Evolutionary conservation across 2,329 filamentous ascomycete genomes (phyloP).

Genomic region (Phoma sp.): DNA sequence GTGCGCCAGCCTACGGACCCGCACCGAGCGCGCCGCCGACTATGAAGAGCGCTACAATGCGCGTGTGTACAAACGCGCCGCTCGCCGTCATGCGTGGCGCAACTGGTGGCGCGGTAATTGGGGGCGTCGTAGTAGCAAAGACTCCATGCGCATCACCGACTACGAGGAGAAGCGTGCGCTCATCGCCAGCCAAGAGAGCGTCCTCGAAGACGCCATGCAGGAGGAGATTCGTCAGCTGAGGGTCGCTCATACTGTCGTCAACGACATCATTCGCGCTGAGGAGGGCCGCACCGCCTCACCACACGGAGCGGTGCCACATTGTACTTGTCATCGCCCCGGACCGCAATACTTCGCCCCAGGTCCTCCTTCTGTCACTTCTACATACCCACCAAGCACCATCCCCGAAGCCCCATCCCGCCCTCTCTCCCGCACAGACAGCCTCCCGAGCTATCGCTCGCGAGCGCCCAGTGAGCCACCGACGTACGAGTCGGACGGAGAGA

Average conservation of each 20-base stretch:
- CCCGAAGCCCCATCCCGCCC: conserved; percentile 44
- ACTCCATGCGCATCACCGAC: conserved; percentile 44
- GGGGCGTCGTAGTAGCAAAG: conserved; percentile 9
- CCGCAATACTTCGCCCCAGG: conserved; percentile 1
- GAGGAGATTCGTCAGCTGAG: conserved; percentile 58
- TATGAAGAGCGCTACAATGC: conserved; percentile 61
- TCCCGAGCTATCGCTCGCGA: conserved; percentile 55
- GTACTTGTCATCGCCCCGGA: conserved; percentile 22
- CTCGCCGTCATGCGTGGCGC: conserved; percentile 57
- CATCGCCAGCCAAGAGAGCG: conserved; percentile 54
- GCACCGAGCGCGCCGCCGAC: conserved; percentile 59
- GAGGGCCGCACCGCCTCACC: conserved; percentile 35
- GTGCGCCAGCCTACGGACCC: conserved; percentile 57
- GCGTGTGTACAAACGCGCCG: conserved; percentile 60
- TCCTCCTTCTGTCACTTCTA: conserved; percentile 38
- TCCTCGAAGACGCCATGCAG: conserved; percentile 53
- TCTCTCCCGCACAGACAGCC: conserved; percentile 46
- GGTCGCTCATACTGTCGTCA: conserved; percentile 60
- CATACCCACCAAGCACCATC: conserved; percentile 37
- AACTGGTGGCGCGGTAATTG: conserved; percentile 56
- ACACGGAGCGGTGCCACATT: conserved; percentile 3
- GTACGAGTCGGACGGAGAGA: conserved; percentile 49
- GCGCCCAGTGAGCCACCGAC: conserved; percentile 47
- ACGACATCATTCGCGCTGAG: conserved; percentile 53
- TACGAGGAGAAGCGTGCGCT: conserved; percentile 60